Evolutionary conservation across 495 filamentous ascomycete genomes (phyloP).

Genomic region (Xylaria acuta): DNA sequence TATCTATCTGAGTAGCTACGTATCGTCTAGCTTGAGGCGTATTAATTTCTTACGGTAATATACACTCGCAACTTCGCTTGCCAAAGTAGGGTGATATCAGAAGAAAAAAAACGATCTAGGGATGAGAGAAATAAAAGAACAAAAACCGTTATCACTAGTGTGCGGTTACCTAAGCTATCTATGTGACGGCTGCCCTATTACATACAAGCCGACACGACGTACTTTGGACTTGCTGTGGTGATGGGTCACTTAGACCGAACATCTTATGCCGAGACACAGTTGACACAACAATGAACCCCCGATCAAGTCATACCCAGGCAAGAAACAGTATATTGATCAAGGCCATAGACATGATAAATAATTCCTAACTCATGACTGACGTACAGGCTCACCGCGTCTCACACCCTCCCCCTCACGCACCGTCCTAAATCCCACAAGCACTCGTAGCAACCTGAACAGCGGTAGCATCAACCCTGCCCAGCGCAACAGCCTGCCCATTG

Average conservation of each 20-base stretch:
- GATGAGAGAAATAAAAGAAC: background rate
- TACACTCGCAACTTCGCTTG: background rate
- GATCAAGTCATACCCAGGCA: background rate
- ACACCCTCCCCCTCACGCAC: background rate
- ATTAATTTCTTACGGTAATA: background rate
- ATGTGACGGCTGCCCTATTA: background rate
- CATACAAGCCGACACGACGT: background rate
- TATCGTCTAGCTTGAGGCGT: background rate
- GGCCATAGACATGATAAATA: slow-evolving; percentile 10
- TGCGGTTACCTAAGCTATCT: background rate
- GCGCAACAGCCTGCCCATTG: slow-evolving; percentile 53
- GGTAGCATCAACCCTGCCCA: slow-evolving; percentile 64
- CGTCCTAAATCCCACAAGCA: slow-evolving; percentile 46
- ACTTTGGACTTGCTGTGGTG: background rate
- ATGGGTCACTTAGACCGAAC: background rate
- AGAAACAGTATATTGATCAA: background rate
- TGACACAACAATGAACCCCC: background rate
- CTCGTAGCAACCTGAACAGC: slow-evolving; percentile 51
- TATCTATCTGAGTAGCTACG: background rate
- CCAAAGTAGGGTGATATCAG: background rate
- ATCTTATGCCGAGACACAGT: background rate
- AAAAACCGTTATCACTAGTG: background rate
- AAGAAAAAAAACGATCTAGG: background rate
- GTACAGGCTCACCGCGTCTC: background rate
- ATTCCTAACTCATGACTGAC: slow-evolving; percentile 1